phyloP scores from a whole-genome alignment of 2,329 filamentous ascomycete genomes.

The Claviceps sp. region DNA sequence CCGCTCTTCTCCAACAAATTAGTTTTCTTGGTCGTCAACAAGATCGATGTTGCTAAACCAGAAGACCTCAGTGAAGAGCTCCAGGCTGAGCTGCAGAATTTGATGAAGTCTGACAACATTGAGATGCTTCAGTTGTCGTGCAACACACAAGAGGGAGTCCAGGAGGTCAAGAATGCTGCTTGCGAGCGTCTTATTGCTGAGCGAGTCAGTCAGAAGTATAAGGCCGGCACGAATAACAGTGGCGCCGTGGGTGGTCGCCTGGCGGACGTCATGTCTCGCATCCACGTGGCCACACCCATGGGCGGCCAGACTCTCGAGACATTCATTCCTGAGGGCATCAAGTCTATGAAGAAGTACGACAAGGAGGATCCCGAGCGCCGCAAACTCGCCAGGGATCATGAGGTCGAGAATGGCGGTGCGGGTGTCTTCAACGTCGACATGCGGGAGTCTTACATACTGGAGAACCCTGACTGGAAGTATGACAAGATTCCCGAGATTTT shows the following conservation, averaged over 20 bases:
- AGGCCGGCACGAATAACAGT: constrained; percentile 68
- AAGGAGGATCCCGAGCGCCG: constrained; percentile 76
- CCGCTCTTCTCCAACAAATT: constrained; percentile 95
- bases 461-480: constrained; percentile 85
- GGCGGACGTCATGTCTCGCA: constrained; percentile 81
- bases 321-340: constrained; percentile 77
- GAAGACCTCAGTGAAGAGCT: constrained; percentile 74
- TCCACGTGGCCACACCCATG: constrained; percentile 92
- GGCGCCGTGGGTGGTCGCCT: constrained; percentile 70
- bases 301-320: constrained; percentile 65
- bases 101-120: constrained; percentile 78
- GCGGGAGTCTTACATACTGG: constrained; percentile 75
- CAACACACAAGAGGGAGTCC: constrained; percentile 87
- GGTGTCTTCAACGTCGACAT: constrained; percentile 94
- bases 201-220: constrained; percentile 88
- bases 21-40: constrained; percentile 94
- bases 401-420: constrained; percentile 84
- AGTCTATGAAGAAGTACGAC: constrained; percentile 76
- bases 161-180: constrained; percentile 85
- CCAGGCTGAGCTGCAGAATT: constrained; percentile 61
- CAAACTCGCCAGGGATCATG: constrained; percentile 70
- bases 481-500: constrained; percentile 91
- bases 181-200: constrained; percentile 89
- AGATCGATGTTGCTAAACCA: constrained; percentile 82
- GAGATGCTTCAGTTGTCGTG: constrained; percentile 90